Evolutionary conservation across 192 early-diverging fungal genomes (phyloP).

Genomic region (Coemansia erecta): DNA sequence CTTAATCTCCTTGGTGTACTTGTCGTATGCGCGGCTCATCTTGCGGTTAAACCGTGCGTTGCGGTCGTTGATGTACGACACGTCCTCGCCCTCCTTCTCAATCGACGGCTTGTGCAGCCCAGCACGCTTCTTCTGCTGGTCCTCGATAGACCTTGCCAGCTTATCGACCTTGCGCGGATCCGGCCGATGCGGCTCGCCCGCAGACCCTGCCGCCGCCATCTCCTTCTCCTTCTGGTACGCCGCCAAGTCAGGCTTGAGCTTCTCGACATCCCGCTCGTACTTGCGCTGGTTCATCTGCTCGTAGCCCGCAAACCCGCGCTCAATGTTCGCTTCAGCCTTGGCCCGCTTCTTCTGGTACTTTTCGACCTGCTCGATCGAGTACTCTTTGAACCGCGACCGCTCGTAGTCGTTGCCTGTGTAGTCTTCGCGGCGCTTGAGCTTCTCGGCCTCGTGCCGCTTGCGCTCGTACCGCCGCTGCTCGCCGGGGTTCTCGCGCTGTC

Average conservation of each 20-base stretch:
- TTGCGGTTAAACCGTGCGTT: constrained; percentile 97
- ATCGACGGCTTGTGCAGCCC: constrained; percentile 45
- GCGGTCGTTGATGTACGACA: constrained; percentile 95
- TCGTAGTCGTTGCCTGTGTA: constrained; percentile 82
- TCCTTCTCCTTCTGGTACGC: constrained; percentile 71
- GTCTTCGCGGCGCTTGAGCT: constrained; percentile 58
- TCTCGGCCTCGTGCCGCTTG: constrained; percentile 70
- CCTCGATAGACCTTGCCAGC: constrained; percentile 68
- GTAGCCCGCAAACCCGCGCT: constrained; percentile 84
- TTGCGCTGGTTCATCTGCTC: constrained; percentile 84
- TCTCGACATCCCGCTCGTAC: constrained; percentile 74
- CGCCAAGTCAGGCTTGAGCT: constrained; percentile 80
- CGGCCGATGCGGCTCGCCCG: constrained; percentile 52
- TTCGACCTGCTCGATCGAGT: constrained; percentile 84
- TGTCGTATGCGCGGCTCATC: constrained; percentile 92
- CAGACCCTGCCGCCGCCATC: too few species aligned
- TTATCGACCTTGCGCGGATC: constrained; percentile 64
- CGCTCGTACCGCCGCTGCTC: constrained; percentile 65
- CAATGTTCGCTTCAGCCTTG: constrained; percentile 49
- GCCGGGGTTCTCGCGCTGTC: constrained; percentile 63
- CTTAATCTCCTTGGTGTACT: constrained; percentile 89
- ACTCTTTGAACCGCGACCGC: constrained; percentile 75
- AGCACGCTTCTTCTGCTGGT: constrained; percentile 69
- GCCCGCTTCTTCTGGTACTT: constrained; percentile 70
- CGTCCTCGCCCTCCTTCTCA: constrained; percentile 76